Evolutionary conservation across 2,329 filamentous ascomycete genomes (phyloP), one percentile per base, ranked within the genome.

Genomic region (Phoma sp.): DNA sequence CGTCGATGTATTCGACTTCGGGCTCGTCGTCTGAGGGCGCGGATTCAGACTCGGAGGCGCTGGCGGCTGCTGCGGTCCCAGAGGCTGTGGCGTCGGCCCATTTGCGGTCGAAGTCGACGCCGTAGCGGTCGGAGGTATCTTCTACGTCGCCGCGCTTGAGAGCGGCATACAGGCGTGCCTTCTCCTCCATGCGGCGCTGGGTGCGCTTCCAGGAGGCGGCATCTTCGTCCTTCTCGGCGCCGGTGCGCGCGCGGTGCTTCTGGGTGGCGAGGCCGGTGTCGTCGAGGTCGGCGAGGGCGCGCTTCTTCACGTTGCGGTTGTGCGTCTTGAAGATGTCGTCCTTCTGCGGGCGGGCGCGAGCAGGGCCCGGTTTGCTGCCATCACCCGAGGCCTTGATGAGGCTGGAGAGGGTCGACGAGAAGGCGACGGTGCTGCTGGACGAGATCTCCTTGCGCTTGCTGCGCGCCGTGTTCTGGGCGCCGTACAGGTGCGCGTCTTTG

Each of bases 91-190:
- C 78, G 69, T 96, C 91, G 0, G 89, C 92, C 93, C 95, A 98
- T 78, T 98, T 99, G 56, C 89, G 83, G 76, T 98, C 95, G 74
- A 99, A 99, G 77, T 99, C 93, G 2, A 99, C 89, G 21, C 96
- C 76, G 59, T 80, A 83, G 20, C 84, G 83, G 63, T 87, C 85
- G 34, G 84, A 79, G 64, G 85, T 80, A 69, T 88, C 84, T 61
- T 90, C 84, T 34, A 80, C 57, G 69, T 96, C 88, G n/a, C 93
- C 93, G 28, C 90, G 84, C 76, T 96, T 96, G 86, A 99, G 88
- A 30, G 91, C 90, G 6, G 90, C 87, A 75, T 99, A 99, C 2
- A 95, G 77, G 4, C 90, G 85, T 3, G 91, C 92, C 76, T 99
- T 99, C 77, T 92, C 89, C 70, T 96, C 88, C 88, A 99, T 91